Evolutionary conservation across 78 protist species (phyloP).

Genomic region (Dictyostelium discoideum): dicty_2.7 NC_007090.3:2035001-2035500

Average conservation of each 20-base stretch:
- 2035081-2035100: conserved; percentile 93
- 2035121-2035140: conserved; percentile 91
- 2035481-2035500: conserved; percentile 82
- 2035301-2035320: conserved; percentile 93
- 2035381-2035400: conserved; percentile 87
- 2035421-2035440: conserved; percentile 76
- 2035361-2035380: conserved; percentile 91
- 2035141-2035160: conserved; percentile 88
- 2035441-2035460: conserved; percentile 90
- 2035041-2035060: conserved; percentile 85
- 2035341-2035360: conserved; percentile 92
- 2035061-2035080: conserved; percentile 82
- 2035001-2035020: conserved; percentile 94
- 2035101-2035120: conserved; percentile 85
- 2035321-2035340: conserved; percentile 88
- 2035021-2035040: conserved; percentile 88
- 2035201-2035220: neutral
- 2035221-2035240: neutral
- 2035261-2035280: conserved; percentile 92
- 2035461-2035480: conserved; percentile 89
- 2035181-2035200: neutral
- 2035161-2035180: conserved; percentile 92
- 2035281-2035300: conserved; percentile 91
- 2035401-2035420: conserved; percentile 88
- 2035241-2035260: neutral